Evolutionary conservation across 164 flowering plant species (phyloP).

Genomic region (Tetrastigma voinierianum): DNA sequence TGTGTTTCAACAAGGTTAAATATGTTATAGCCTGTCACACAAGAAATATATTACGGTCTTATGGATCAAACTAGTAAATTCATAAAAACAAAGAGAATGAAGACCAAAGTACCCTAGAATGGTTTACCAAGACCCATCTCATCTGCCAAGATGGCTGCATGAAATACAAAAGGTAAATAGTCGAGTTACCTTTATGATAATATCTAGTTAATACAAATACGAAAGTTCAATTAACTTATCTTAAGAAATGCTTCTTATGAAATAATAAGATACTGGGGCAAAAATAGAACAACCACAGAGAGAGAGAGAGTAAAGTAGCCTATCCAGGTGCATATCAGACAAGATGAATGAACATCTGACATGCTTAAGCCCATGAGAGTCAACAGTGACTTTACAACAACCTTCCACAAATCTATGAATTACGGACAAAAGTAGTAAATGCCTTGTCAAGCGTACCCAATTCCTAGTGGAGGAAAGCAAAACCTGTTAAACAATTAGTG

Average conservation of each 20-base stretch:
- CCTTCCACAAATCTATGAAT: too few species aligned
- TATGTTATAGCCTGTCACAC: conserved; percentile 87
- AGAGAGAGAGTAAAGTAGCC: too few species aligned
- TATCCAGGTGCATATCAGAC: too few species aligned
- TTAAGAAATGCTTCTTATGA: not conserved
- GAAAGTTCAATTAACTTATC: not conserved
- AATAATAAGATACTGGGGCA: not conserved
- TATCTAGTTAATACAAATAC: not conserved
- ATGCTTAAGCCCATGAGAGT: too few species aligned
- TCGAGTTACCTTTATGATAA: not conserved
- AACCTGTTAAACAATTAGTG: too few species aligned
- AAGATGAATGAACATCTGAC: too few species aligned
- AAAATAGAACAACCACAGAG: too few species aligned
- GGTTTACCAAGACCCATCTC: conserved; percentile 99
- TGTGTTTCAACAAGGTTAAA: conserved; percentile 69
- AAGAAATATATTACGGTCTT: conserved; percentile 12
- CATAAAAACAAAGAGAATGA: conserved; percentile 7
- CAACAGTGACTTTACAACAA: too few species aligned
- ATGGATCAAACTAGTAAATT: not conserved
- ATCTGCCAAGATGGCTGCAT: conserved; percentile 96
- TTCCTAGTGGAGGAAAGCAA: too few species aligned
- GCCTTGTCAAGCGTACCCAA: too few species aligned
- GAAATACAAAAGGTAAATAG: conserved; percentile 1
- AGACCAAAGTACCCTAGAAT: conserved; percentile 64
- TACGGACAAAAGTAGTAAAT: too few species aligned